Evolutionary conservation across 2,329 filamentous ascomycete species (phyloP).

Genomic region (Mycocentrospora acerina): DNA sequence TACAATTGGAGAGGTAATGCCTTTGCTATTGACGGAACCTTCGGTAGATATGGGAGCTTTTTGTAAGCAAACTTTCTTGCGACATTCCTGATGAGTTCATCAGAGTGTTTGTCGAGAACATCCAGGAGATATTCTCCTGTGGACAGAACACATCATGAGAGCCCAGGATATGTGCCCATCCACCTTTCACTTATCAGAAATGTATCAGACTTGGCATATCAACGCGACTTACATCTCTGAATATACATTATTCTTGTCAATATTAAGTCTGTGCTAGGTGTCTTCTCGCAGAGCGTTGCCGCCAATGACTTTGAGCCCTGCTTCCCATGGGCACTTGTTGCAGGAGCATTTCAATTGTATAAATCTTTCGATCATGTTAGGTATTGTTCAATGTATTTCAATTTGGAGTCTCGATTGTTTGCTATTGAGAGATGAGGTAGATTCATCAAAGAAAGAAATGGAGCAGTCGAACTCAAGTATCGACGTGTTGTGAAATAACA

Average conservation of each 20-base stretch:
- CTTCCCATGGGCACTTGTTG: constrained; percentile 69
- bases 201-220: not conserved
- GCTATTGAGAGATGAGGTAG: no score
- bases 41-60: constrained; percentile 72
- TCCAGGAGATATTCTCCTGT: constrained; percentile 66
- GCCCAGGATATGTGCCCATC: constrained; percentile 75
- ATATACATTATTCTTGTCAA: constrained; percentile 66
- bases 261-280: constrained; percentile 63
- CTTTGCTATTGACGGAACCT: constrained; percentile 75
- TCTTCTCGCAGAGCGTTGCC: constrained; percentile 65
- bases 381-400: not conserved
- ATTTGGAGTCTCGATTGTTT: no score
- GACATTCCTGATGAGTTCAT: constrained; percentile 65
- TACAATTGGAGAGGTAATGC: constrained; percentile 75
- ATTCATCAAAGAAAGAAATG: not conserved
- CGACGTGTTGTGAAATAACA: constrained; percentile 4
- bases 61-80: constrained; percentile 61
- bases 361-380: constrained; percentile 52
- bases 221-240: constrained; percentile 53
- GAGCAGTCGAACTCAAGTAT: constrained; percentile 1
- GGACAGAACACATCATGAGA: constrained; percentile 64
- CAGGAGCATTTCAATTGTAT: constrained; percentile 57
- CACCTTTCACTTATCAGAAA: constrained; percentile 46
- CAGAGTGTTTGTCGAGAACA: constrained; percentile 62
- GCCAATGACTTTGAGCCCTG: constrained; percentile 66